Evolutionary conservation across 805 yeast species (phyloP).

Genomic region (Nakazawaea siamensis): DNA sequence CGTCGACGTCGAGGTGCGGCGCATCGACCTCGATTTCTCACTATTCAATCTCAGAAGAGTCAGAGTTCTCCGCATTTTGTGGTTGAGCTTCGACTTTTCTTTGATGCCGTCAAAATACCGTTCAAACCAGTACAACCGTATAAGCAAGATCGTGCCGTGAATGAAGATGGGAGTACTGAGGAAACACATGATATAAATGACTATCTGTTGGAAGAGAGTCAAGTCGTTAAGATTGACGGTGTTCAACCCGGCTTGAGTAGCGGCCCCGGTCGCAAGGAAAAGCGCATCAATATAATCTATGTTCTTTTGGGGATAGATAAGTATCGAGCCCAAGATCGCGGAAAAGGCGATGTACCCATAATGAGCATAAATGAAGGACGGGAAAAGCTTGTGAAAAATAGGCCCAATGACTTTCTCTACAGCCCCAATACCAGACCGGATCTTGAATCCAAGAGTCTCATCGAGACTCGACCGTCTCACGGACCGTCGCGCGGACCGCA

Average conservation of each 20-base stretch:
- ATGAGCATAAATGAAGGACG: conserved; percentile 57
- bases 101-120: conserved; percentile 78
- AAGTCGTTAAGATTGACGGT: conserved; percentile 63
- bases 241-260: conserved; percentile 90
- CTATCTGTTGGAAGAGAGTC: conserved; percentile 71
- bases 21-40: not conserved
- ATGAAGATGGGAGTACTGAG: conserved; percentile 84
- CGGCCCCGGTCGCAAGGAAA: conserved; percentile 66
- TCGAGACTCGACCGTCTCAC: too few species aligned
- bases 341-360: conserved; percentile 59
- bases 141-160: conserved; percentile 67
- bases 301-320: conserved; percentile 70
- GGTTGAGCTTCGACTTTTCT: conserved; percentile 66
- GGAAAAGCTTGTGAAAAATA: conserved; percentile 30
- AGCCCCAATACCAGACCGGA: conserved; percentile 28
- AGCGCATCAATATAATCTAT: conserved; percentile 68
- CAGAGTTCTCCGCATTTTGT: conserved; percentile 73
- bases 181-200: conserved; percentile 52
- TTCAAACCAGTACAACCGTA: conserved; percentile 86
- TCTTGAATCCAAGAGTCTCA: too few species aligned
- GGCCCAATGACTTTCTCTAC: conserved; percentile 33
- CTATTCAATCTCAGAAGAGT: conserved; percentile 46
- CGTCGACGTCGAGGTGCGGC: not conserved
- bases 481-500: too few species aligned
- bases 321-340: conserved; percentile 60